phyloP scores from a whole-genome alignment of 768 basidiomycete genomes.

The Kwoniella shandongensis region DNA sequence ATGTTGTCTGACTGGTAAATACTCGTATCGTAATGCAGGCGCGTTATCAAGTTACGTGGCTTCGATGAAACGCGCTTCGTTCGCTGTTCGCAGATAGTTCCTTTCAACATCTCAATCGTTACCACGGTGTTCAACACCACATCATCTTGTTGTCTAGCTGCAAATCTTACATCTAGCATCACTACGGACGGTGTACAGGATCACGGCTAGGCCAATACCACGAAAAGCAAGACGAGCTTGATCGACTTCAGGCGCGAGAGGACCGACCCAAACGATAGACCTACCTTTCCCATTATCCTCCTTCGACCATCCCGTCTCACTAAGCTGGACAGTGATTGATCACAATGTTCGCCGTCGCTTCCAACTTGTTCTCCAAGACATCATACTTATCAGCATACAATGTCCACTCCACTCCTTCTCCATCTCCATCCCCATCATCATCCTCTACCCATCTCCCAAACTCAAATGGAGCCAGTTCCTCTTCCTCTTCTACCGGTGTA shows the following conservation, averaged over 20 bases:
- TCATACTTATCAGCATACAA: slow-evolving; percentile 35
- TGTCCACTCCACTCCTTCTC: slow-evolving; percentile 15
- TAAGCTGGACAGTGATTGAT: slow-evolving; percentile 39
- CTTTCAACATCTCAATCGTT: too few relatives aligned
- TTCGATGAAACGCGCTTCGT: background rate
- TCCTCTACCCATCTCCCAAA: slow-evolving; percentile 25
- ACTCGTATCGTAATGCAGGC: too few relatives aligned
- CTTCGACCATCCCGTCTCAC: slow-evolving; percentile 49
- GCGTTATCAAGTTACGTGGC: background rate
- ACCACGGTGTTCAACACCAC: too few relatives aligned
- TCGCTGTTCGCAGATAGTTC: too few relatives aligned
- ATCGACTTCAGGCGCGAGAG: slow-evolving; percentile 14
- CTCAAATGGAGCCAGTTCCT: background rate
- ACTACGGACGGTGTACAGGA: slow-evolving; percentile 34
- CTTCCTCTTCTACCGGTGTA: background rate
- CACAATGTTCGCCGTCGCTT: slow-evolving; percentile 37
- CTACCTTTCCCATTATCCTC: slow-evolving; percentile 49
- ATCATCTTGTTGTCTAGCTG: too few relatives aligned
- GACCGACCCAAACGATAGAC: slow-evolving; percentile 51
- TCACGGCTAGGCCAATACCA: too few relatives aligned
- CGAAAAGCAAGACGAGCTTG: too few relatives aligned
- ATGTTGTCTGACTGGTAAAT: too few relatives aligned
- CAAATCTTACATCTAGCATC: slow-evolving; percentile 74
- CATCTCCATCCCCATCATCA: slow-evolving; percentile 23
- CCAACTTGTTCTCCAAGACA: slow-evolving; percentile 32